These are phyloP conservation scores for Epichloe baconii DNA, from an alignment of 2,329 filamentous ascomycete genomes.

Conservation along the genomic window DNA sequence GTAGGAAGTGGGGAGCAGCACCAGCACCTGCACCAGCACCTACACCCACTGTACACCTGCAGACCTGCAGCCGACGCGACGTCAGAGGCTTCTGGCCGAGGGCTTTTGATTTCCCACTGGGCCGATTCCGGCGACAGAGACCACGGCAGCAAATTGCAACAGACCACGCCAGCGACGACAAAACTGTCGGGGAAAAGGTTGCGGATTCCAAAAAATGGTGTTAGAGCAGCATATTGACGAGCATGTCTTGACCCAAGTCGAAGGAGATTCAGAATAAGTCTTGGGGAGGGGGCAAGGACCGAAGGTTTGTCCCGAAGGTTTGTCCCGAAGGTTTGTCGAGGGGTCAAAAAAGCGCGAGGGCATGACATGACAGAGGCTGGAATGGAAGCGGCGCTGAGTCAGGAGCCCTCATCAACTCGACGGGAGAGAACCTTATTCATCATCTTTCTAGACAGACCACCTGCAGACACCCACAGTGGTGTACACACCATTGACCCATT, in stretches of 20 bases:
- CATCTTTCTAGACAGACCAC: too few species aligned
- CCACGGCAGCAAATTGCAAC: background rate
- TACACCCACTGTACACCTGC: background rate
- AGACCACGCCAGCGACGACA: background rate
- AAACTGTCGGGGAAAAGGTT: background rate
- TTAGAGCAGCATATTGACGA: slow-evolving; percentile 2
- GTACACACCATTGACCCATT: too few species aligned
- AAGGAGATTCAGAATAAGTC: background rate
- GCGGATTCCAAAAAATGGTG: background rate
- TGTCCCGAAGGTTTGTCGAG: background rate
- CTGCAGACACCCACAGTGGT: background rate
- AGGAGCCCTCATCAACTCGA: background rate
- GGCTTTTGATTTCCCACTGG: slow-evolving; percentile 1
- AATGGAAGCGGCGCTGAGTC: background rate
- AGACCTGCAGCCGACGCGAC: slow-evolving; percentile 2
- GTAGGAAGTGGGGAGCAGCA: slow-evolving; percentile 5
- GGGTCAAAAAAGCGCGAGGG: background rate
- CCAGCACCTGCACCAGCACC: background rate
- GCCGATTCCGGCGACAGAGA: slow-evolving; percentile 5
- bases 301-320: background rate
- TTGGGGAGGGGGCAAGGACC: background rate
- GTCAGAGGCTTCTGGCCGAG: slow-evolving; percentile 8
- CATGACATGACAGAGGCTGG: background rate
- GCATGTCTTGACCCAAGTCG: background rate
- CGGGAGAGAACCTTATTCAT: background rate